These are phyloP conservation scores for Hypoxylon sp. DNA, from an alignment of 2,329 filamentous ascomycete species.

Conservation along the genomic window DNA sequence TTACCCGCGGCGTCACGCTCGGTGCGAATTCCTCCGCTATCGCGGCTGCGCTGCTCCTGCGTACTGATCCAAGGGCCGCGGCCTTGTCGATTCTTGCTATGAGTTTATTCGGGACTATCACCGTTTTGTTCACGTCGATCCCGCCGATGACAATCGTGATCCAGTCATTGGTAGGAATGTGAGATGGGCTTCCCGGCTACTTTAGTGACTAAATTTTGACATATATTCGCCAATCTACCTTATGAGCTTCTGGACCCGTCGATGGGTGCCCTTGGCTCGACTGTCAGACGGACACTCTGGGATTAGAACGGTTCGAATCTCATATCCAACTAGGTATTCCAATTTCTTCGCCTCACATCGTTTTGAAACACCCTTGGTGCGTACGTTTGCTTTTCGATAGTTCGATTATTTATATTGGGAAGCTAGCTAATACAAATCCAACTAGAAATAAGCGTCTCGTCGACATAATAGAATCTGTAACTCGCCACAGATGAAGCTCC, in stretches of 20 bases:
- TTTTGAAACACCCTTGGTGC: not conserved
- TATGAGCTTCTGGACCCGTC: not conserved
- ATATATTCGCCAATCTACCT: not conserved
- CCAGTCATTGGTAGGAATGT: conserved; percentile 63
- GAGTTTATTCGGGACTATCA: conserved; percentile 73
- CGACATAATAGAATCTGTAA: too few species aligned
- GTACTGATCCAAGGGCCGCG: conserved; percentile 71
- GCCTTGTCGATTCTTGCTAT: conserved; percentile 73
- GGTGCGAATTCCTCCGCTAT: conserved; percentile 73
- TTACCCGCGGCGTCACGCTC: conserved; percentile 73
- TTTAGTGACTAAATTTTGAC: not conserved
- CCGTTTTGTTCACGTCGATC: conserved; percentile 71
- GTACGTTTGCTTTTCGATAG: not conserved
- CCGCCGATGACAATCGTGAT: conserved; percentile 66
- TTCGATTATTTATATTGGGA: not conserved
- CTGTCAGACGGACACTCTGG: not conserved
- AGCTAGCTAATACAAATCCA: not conserved
- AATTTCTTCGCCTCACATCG: not conserved
- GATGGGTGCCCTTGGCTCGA: not conserved
- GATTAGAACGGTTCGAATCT: not conserved
- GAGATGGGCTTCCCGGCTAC: not conserved
- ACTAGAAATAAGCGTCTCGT: not conserved
- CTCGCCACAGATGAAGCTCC: too few species aligned
- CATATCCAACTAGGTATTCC: not conserved
- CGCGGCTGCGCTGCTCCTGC: conserved; percentile 69